phyloP scores from a whole-genome alignment of 2,329 filamentous ascomycete species.

The Stenocarpella maydis region DNA sequence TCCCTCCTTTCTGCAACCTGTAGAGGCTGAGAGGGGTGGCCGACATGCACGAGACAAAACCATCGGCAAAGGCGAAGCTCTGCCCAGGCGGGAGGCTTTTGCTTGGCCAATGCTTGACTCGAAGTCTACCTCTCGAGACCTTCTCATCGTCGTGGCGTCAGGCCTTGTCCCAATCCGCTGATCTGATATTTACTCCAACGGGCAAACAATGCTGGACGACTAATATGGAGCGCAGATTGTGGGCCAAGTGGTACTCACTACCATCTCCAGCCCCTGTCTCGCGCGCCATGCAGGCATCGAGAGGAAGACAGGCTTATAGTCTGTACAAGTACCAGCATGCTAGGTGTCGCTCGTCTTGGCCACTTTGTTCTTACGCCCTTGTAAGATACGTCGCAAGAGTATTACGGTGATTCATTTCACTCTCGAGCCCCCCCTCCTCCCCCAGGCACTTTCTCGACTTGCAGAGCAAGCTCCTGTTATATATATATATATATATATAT shows the following conservation, averaged over 20 bases:
- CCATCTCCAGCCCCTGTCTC: slow-evolving; percentile 20
- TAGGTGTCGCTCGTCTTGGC: neutral
- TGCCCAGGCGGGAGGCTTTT: slow-evolving; percentile 14
- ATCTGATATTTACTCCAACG: neutral
- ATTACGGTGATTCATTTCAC: neutral
- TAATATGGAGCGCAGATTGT: slow-evolving; percentile 12
- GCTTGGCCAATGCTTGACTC: too few species aligned
- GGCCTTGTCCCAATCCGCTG: neutral
- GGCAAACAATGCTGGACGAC: neutral
- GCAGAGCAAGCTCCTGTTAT: slow-evolving; percentile 1
- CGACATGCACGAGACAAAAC: slow-evolving; percentile 5
- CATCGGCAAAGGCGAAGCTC: slow-evolving; percentile 9
- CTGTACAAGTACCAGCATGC: slow-evolving; percentile 12
- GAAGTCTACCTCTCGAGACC: neutral
- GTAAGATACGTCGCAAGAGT: neutral
- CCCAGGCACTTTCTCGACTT: neutral
- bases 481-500: too few species aligned
- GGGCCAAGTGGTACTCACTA: slow-evolving; percentile 16
- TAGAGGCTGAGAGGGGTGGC: neutral
- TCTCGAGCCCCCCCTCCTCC: neutral
- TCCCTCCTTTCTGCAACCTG: neutral
- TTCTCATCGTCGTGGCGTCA: neutral
- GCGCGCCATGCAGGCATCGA: neutral
- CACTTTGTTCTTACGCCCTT: neutral
- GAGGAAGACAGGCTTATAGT: neutral